A percentile compares a stretch with the other conserved stretches of the same genome.
phyloP scores from a whole-genome alignment of 1,284 basidiomycete genomes.

The Exobasidium rhododendri region DNA sequence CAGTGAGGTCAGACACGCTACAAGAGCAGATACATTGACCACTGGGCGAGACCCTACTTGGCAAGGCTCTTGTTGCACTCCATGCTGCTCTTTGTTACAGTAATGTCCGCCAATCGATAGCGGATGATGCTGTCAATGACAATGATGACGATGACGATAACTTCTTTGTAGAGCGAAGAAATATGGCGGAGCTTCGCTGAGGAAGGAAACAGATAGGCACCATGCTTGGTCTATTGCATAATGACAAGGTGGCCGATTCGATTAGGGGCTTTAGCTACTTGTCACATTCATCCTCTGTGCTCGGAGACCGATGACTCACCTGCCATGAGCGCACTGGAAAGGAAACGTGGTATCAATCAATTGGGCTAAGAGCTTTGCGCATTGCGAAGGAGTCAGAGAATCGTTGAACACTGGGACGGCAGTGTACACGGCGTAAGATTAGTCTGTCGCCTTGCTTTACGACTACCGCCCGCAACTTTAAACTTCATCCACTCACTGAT shows the following conservation, averaged over 20 bases:
- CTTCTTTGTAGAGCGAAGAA: too few relatives aligned
- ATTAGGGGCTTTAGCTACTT: slow-evolving; percentile 52
- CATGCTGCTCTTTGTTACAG: too few relatives aligned
- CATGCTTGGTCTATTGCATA: background rate
- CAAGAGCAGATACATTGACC: too few relatives aligned
- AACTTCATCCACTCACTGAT: background rate
- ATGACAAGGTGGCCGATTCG: slow-evolving; percentile 50
- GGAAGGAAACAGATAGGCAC: background rate
- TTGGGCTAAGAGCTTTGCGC: slow-evolving; percentile 66
- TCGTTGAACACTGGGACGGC: slow-evolving; percentile 92
- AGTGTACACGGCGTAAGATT: too few relatives aligned
- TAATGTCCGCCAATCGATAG: background rate
- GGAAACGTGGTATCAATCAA: slow-evolving; percentile 73
- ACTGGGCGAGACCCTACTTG: too few relatives aligned
- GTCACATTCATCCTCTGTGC: too few relatives aligned
- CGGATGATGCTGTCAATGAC: background rate
- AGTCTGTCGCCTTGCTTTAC: too few relatives aligned
- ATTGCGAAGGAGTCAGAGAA: slow-evolving; percentile 66
- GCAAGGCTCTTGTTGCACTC: too few relatives aligned
- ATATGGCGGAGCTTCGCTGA: too few relatives aligned
- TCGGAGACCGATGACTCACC: slow-evolving; percentile 34
- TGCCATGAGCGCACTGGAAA: slow-evolving; percentile 89
- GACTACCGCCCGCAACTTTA: background rate
- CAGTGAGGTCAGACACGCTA: too few relatives aligned
- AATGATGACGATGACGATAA: background rate